A percentile compares a stretch with the other conserved stretches of the same genome.
phyloP scores from a whole-genome alignment of 805 yeast genomes.

The Saccharomycodes ludwigii region DNA sequence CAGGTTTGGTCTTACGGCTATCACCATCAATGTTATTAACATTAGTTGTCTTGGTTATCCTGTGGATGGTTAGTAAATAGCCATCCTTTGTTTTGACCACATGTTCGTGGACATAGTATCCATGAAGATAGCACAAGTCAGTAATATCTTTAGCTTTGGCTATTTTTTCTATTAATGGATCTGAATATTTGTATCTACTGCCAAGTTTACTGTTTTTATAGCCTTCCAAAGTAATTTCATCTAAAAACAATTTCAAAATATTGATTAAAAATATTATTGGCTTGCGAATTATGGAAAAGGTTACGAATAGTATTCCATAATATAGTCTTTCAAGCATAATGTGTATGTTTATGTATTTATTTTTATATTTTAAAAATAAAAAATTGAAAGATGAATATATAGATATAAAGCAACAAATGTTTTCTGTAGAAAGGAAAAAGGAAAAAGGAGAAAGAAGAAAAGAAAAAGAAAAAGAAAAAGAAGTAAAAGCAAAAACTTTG shows the following conservation, averaged over 20 bases:
- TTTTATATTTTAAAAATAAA: neutral
- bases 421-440: too few relatives aligned
- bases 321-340: neutral
- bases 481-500: neutral
- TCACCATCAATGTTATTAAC: neutral
- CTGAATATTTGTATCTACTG: conserved; percentile 1
- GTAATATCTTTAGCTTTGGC: conserved; percentile 26
- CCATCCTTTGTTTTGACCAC: conserved; percentile 59
- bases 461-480: neutral
- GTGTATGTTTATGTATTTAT: neutral
- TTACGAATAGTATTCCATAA: conserved; percentile 3
- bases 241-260: conserved; percentile 3
- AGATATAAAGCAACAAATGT: neutral
- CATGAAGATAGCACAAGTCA: conserved; percentile 47
- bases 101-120: conserved; percentile 54
- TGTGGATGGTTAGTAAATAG: conserved; percentile 54
- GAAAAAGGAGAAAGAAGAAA: too few relatives aligned
- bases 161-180: conserved; percentile 7
- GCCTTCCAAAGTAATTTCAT: conserved; percentile 3
- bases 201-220: conserved; percentile 4
- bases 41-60: conserved; percentile 24
- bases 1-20: conserved; percentile 18
- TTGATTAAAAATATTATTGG: conserved; percentile 4
- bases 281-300: conserved; percentile 2
- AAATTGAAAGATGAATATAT: neutral